A percentile compares a stretch with the other conserved stretches of the same genome.
phyloP scores from a whole-genome alignment of 1,139 yeast species.

The Spencermartinsiella ligniputridi region DNA sequence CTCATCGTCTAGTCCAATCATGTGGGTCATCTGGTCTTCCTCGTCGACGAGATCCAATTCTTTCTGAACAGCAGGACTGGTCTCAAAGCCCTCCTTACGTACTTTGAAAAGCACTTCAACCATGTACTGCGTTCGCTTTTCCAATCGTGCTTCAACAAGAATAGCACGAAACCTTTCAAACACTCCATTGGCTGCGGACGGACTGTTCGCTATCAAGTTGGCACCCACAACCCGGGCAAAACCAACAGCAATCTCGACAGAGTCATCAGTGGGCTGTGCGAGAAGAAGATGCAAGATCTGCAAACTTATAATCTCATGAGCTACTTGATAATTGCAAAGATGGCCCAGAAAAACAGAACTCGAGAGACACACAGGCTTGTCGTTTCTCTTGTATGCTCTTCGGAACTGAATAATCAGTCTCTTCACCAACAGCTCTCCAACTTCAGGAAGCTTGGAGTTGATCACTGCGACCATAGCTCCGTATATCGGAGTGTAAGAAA shows the following conservation, averaged over 20 bases:
- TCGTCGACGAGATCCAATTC: conserved; percentile 61
- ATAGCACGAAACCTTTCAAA: conserved; percentile 59
- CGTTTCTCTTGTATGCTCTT: conserved; percentile 47
- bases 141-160: conserved; percentile 51
- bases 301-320: conserved; percentile 58
- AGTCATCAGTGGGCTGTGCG: conserved; percentile 48
- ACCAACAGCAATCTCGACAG: conserved; percentile 45
- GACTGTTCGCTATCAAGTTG: conserved; percentile 40
- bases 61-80: conserved; percentile 40
- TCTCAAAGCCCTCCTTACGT: conserved; percentile 47
- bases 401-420: conserved; percentile 61
- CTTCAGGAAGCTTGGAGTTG: conserved; percentile 63
- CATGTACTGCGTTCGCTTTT: conserved; percentile 42
- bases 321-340: conserved; percentile 60
- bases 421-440: conserved; percentile 56
- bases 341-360: conserved; percentile 54
- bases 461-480: conserved; percentile 58
- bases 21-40: conserved; percentile 58
- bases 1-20: conserved; percentile 50
- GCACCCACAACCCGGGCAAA: conserved; percentile 45
- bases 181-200: conserved; percentile 46
- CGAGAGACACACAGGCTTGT: conserved; percentile 42
- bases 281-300: conserved; percentile 62
- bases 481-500: conserved; percentile 45
- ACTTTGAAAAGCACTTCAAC: conserved; percentile 52